Evolutionary conservation across 371 early-diverging fungal genomes (phyloP).

Genomic region (Mycotypha africana): DNA sequence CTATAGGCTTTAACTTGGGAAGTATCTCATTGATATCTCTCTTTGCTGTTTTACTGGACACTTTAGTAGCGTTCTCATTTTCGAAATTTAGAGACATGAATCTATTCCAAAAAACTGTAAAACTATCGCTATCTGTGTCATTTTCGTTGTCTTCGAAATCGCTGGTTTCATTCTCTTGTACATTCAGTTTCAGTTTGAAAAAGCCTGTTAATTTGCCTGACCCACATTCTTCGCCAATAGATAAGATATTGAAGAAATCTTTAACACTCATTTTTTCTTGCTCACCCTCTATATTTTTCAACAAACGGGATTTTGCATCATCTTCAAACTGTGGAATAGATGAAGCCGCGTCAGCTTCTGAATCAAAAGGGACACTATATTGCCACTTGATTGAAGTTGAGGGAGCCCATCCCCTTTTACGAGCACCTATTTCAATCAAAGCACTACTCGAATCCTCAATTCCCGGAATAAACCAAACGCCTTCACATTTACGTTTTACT

Average conservation of each 20-base stretch:
- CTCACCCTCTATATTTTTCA: conserved; percentile 13
- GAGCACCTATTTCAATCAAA: conserved; percentile 23
- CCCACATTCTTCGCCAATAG: conserved; percentile 74
- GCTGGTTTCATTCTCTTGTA: not conserved
- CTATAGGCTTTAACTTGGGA: conserved; percentile 1
- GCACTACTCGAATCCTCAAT: conserved; percentile 40
- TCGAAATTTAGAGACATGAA: conserved; percentile 25
- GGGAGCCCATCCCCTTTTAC: conserved; percentile 9
- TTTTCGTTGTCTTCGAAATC: not conserved
- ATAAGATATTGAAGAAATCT: conserved; percentile 62
- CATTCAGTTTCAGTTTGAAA: conserved; percentile 28
- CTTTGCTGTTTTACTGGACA: conserved; percentile 9
- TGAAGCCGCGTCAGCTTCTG: conserved; percentile 31
- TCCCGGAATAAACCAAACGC: conserved; percentile 64
- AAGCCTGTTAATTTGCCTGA: conserved; percentile 66
- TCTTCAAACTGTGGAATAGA: conserved; percentile 77
- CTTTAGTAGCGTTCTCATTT: conserved; percentile 1
- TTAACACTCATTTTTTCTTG: conserved; percentile 40
- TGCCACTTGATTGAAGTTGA: conserved; percentile 36
- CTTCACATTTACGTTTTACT: conserved; percentile 6
- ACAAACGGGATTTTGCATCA: conserved; percentile 69
- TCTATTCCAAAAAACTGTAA: conserved; percentile 25
- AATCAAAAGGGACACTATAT: conserved; percentile 57
- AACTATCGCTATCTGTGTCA: conserved; percentile 1
- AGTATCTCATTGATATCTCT: conserved; percentile 9